These are phyloP conservation scores for Colletotrichum spinosum DNA, from an alignment of 2,329 filamentous ascomycete genomes.

Conservation along the genomic window DNA sequence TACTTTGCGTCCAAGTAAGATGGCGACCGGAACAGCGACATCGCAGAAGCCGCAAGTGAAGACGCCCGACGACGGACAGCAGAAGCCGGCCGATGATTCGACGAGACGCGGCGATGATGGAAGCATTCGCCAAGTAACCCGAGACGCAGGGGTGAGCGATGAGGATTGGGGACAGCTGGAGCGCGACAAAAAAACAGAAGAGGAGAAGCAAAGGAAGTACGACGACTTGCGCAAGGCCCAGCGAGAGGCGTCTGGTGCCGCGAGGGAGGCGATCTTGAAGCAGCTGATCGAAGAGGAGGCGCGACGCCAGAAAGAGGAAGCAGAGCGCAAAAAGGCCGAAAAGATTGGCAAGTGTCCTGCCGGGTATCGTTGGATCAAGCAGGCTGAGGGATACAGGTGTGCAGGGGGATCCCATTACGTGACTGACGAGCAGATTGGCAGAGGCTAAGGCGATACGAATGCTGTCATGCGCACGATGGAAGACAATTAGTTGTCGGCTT, in stretches of 20 bases:
- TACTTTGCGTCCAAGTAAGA: not conserved
- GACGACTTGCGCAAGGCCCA: conserved; percentile 47
- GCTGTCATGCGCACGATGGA: no score
- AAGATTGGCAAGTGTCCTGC: conserved; percentile 65
- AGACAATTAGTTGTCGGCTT: no score
- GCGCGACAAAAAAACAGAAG: conserved; percentile 50
- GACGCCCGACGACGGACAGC: not conserved
- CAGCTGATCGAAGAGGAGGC: conserved; percentile 53
- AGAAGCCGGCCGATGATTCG: not conserved
- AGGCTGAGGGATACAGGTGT: conserved; percentile 70
- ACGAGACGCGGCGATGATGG: conserved; percentile 24
- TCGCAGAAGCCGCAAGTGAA: no score
- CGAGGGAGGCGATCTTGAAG: conserved; percentile 50
- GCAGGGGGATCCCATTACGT: conserved; percentile 70
- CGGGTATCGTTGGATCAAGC: conserved; percentile 73
- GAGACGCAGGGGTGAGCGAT: conserved; percentile 71
- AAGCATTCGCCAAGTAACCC: conserved; percentile 37
- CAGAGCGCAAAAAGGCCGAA: conserved; percentile 58
- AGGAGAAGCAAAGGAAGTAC: conserved; percentile 52
- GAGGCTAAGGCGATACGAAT: not conserved
- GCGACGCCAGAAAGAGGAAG: conserved; percentile 51
- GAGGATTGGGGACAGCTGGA: conserved; percentile 70
- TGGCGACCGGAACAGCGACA: no score
- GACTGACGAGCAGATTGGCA: conserved; percentile 47
- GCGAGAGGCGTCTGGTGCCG: conserved; percentile 43